Conservation (phyloP, 2,329 filamentous ascomycete genomes). For the Tolypocladium album region DNA sequence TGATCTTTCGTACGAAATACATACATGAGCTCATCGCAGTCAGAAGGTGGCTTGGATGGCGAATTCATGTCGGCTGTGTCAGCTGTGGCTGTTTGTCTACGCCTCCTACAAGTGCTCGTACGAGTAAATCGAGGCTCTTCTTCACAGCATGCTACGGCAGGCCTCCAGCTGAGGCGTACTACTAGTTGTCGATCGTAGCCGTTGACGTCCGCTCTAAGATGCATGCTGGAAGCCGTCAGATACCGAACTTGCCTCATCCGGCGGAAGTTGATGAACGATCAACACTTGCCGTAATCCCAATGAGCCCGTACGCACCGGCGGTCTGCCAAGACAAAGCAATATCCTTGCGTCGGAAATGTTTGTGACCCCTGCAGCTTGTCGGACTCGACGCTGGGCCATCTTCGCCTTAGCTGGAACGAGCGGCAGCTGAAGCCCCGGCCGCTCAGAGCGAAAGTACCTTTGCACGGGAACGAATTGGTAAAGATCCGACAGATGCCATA, state of each 20-base stretch:
- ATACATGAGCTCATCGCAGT: not conserved
- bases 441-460: not conserved
- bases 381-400: not conserved
- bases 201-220: not conserved
- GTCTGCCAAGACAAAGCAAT: constrained; percentile 1
- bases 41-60: too few species aligned
- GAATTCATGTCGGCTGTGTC: not conserved
- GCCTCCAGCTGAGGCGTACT: not conserved
- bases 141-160: not conserved
- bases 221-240: not conserved
- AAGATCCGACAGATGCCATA: not conserved
- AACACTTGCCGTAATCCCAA: not conserved
- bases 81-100: not conserved
- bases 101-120: not conserved
- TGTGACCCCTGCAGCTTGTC: not conserved
- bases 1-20: too few species aligned
- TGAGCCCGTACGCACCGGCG: not conserved
- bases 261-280: not conserved
- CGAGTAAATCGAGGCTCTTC: not conserved
- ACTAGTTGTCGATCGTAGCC: not conserved
- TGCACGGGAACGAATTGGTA: not conserved
- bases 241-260: not conserved
- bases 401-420: constrained; percentile 1
- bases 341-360: not conserved
- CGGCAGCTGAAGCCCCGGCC: constrained; percentile 1